Evolutionary conservation across 495 filamentous ascomycete species (phyloP), one percentile per base, ranked within the genome.

Genomic region (Wilcoxina mikolae): DNA sequence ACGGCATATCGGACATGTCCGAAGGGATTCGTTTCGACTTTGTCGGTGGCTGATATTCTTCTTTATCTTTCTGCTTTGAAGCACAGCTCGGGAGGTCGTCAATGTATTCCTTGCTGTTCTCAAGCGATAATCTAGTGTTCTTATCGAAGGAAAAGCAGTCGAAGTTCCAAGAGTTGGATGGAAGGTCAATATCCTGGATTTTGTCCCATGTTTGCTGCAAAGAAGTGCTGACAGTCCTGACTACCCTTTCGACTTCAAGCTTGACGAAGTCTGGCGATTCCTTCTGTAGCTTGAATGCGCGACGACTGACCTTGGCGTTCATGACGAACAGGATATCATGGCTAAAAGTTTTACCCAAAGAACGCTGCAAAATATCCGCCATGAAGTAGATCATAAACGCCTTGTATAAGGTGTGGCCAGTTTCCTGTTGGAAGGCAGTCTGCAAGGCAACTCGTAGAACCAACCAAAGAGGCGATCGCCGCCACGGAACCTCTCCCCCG

Each of bases 401-500:
- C 49, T 85, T 85, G 67, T 82, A 83, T 0, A 64, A n/a, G n/a
- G n/a, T n/a, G n/a, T n/a, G n/a, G n/a, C n/a, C n/a, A n/a, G n/a
- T 54, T 10, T 55, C 51, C 5, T 56, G 23, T 4, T 54, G 50
- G 4, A 67, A 54, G 17, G 53, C 51, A 23, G 42, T 33, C 44
- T 81, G 78, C 31, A 83, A 50, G 0, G 68, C 57, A 1, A 81
- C 78, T 0, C 81, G 75, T 10, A 81, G 44, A 0, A 84, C 66
- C 1, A 83, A 63, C 80, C 80, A 84, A 0, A 76, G 49, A 0
- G 78, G 60, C 17, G 78, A 82, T 29, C 81, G 54, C 5, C 72
- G 71, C 74, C 79, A 84, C 0, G 78, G 78, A 0, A 59, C 42
- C 0, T 25, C 17, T 12, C 60, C 57, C 22, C 72, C 38, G 1